Evolutionary conservation across 768 basidiomycete genomes (phyloP).

Genomic region (Cystofilobasidium bisporidii): DNA sequence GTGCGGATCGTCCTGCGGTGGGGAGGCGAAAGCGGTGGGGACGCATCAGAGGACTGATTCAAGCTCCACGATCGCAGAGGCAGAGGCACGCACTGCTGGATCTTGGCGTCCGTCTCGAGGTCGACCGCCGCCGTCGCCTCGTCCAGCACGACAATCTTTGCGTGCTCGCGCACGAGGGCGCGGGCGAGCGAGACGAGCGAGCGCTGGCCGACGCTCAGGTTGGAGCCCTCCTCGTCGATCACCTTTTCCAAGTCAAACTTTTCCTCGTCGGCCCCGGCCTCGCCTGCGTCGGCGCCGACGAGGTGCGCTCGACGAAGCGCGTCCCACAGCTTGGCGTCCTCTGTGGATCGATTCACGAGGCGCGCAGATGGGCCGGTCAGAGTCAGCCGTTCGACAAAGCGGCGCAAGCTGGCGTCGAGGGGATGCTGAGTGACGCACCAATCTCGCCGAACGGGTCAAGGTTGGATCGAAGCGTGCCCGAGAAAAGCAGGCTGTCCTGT

Average conservation of each 20-base stretch:
- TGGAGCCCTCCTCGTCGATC: slow-evolving; percentile 78
- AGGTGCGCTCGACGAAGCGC: slow-evolving; percentile 80
- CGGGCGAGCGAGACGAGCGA: slow-evolving; percentile 72
- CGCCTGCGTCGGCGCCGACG: slow-evolving; percentile 46
- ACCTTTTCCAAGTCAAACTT: slow-evolving; percentile 73
- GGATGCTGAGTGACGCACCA: no score
- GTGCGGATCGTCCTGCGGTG: slow-evolving; percentile 14
- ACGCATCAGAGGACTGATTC: not conserved
- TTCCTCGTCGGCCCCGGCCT: slow-evolving; percentile 32
- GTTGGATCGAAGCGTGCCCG: slow-evolving; percentile 56
- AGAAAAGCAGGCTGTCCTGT: slow-evolving; percentile 20
- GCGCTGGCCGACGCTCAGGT: slow-evolving; percentile 65
- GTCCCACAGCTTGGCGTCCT: slow-evolving; percentile 77
- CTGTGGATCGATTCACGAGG: no score
- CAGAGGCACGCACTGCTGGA: slow-evolving; percentile 75
- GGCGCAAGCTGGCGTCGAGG: no score
- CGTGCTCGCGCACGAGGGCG: slow-evolving; percentile 72
- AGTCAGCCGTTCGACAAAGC: no score
- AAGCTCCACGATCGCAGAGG: slow-evolving; percentile 50
- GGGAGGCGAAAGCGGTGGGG: not conserved
- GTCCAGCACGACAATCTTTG: slow-evolving; percentile 13
- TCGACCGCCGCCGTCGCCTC: slow-evolving; percentile 36
- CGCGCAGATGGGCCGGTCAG: no score
- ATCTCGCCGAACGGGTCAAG: slow-evolving; percentile 79
- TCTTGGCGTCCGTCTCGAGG: slow-evolving; percentile 45